phyloP scores from a whole-genome alignment of 331 rosid genomes.

The Telfairia occidentalis region DNA sequence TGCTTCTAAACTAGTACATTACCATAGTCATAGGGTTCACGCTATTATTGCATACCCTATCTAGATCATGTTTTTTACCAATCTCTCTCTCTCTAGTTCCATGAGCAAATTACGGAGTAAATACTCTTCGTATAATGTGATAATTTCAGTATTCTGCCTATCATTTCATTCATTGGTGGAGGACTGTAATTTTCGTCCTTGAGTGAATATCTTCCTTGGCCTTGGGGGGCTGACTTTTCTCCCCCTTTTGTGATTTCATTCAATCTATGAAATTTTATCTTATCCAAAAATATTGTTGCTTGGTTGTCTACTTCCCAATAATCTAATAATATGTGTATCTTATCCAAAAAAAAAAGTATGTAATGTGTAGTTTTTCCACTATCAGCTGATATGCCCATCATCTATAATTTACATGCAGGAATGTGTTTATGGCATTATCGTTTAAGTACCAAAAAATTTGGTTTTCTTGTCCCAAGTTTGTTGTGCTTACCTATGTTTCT shows the following conservation, averaged over 20 bases:
- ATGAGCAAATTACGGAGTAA: neutral
- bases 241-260: neutral
- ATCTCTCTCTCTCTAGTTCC: neutral
- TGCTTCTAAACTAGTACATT: neutral
- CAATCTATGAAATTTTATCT: neutral
- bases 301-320: neutral
- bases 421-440: neutral
- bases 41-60: neutral
- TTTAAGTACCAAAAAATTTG: neutral
- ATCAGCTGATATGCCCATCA: neutral
- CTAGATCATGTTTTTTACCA: neutral
- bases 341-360: no score
- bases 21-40: neutral
- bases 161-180: neutral
- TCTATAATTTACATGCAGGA: neutral
- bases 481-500: neutral
- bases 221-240: neutral
- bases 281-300: neutral
- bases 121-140: neutral
- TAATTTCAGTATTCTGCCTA: neutral
- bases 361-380: neutral
- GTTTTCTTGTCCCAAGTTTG: neutral
- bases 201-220: neutral
- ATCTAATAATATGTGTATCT: neutral
- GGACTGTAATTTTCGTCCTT: neutral